A percentile compares a stretch with the other conserved stretches of the same genome.
Evolutionary conservation across 2,329 filamentous ascomycete genomes (phyloP).

Genomic region (Chaetomium sp.): DNA sequence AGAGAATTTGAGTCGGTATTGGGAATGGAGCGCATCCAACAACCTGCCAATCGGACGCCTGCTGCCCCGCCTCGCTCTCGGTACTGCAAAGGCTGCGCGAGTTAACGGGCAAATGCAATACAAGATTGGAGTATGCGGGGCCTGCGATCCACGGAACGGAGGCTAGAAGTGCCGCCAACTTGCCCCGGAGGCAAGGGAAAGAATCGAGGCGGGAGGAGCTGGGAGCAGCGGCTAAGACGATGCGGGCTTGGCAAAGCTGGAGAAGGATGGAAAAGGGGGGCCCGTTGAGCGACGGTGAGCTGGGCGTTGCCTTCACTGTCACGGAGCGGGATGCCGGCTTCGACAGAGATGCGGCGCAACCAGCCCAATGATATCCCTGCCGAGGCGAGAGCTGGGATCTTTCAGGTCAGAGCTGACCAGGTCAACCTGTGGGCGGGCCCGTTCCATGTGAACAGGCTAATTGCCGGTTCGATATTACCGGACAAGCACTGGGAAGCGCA

Average conservation of each 20-base stretch:
- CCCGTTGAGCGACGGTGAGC: slow-evolving; percentile 25
- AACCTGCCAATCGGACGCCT: slow-evolving; percentile 14
- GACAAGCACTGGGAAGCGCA: slow-evolving; percentile 20
- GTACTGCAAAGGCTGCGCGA: slow-evolving; percentile 18
- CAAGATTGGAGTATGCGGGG: neutral
- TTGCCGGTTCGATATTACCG: slow-evolving; percentile 35
- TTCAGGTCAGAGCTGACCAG: slow-evolving; percentile 21
- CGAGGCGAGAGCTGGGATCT: slow-evolving; percentile 24
- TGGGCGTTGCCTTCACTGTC: slow-evolving; percentile 22
- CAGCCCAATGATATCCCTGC: slow-evolving; percentile 30
- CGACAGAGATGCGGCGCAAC: slow-evolving; percentile 28
- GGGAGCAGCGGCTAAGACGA: slow-evolving; percentile 5
- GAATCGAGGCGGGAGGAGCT: slow-evolving; percentile 11
- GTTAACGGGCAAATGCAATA: neutral
- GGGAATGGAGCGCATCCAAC: slow-evolving; percentile 30
- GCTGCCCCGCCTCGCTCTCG: neutral
- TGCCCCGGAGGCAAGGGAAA: slow-evolving; percentile 1
- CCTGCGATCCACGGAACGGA: slow-evolving; percentile 21
- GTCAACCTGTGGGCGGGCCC: slow-evolving; percentile 14
- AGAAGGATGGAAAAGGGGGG: slow-evolving; percentile 4
- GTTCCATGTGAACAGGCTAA: slow-evolving; percentile 37
- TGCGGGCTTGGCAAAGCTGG: slow-evolving; percentile 3
- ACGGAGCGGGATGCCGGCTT: slow-evolving; percentile 36
- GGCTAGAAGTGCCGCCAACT: slow-evolving; percentile 25
- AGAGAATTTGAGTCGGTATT: slow-evolving; percentile 35